A percentile compares a stretch with the other conserved stretches of the same genome.
phyloP scores from a whole-genome alignment of 2,329 filamentous ascomycete genomes.

The Penicillium griseofulvum region DNA sequence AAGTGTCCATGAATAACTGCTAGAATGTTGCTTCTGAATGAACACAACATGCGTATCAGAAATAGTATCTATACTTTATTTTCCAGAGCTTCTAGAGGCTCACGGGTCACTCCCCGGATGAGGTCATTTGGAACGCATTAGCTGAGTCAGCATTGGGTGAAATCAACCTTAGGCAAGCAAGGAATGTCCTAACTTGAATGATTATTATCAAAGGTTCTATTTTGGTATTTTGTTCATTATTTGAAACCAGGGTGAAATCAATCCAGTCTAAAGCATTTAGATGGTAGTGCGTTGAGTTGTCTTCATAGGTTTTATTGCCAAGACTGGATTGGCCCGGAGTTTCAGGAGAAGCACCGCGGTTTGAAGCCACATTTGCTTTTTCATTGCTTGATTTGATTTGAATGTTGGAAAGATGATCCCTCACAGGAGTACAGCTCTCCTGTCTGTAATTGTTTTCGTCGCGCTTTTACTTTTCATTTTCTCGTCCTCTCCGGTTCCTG shows the following conservation, averaged over 20 bases:
- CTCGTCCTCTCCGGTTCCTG: slow-evolving; percentile 40
- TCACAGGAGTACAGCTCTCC: slow-evolving; percentile 41
- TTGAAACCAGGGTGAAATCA: not conserved
- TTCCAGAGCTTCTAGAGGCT: not conserved
- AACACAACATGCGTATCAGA: not conserved
- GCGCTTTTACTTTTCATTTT: slow-evolving; percentile 45
- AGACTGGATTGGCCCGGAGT: slow-evolving; percentile 7
- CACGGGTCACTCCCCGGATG: not conserved
- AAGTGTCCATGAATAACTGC: not conserved
- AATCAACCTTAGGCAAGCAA: not conserved
- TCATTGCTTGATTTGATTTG: not conserved
- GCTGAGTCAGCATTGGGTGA: not conserved
- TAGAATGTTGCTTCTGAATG: not conserved
- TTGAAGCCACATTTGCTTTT: not conserved
- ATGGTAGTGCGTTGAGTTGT: slow-evolving; percentile 3
- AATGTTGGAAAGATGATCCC: slow-evolving; percentile 36
- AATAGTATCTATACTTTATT: no score
- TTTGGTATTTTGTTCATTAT: not conserved
- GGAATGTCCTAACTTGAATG: not conserved
- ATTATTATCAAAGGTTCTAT: not conserved
- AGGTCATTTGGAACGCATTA: not conserved
- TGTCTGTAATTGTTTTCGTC: slow-evolving; percentile 45
- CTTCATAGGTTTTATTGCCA: slow-evolving; percentile 2
- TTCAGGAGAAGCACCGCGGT: slow-evolving; percentile 7
- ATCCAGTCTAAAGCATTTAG: not conserved